phyloP scores from a whole-genome alignment of 1,284 basidiomycete species.

The Cutaneotrichosporon dermatis region DNA sequence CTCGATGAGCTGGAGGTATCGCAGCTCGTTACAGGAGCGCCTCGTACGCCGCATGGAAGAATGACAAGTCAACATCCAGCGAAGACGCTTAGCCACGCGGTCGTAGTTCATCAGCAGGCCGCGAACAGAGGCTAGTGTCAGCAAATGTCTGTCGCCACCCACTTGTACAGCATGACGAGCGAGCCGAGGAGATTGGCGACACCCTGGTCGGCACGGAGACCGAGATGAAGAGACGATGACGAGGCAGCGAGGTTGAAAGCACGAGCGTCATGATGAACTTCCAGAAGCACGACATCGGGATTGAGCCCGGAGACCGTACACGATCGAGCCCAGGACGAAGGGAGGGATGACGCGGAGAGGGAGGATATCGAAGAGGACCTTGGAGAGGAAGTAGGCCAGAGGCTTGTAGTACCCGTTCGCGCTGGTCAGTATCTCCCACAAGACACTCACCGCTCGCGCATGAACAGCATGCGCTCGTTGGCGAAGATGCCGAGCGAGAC shows the following conservation, averaged over 20 bases:
- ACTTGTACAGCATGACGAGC: slow-evolving; percentile 97
- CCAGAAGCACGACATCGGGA: slow-evolving; percentile 85
- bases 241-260: slow-evolving; percentile 88
- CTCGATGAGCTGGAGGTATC: slow-evolving; percentile 88
- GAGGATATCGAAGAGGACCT: slow-evolving; percentile 93
- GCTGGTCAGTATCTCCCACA: slow-evolving; percentile 48
- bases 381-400: slow-evolving; percentile 90
- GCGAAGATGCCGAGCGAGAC: slow-evolving; percentile 89
- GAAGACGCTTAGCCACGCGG: slow-evolving; percentile 65
- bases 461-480: slow-evolving; percentile 89
- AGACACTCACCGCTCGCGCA: slow-evolving; percentile 74
- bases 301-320: slow-evolving; percentile 93
- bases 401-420: slow-evolving; percentile 96
- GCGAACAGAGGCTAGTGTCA: slow-evolving; percentile 72
- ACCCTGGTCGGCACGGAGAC: slow-evolving; percentile 79
- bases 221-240: slow-evolving; percentile 82
- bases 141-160: slow-evolving; percentile 43
- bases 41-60: slow-evolving; percentile 99
- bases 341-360: slow-evolving; percentile 91
- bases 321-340: slow-evolving; percentile 87
- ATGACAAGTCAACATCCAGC: slow-evolving; percentile 88
- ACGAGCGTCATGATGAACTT: slow-evolving; percentile 94
- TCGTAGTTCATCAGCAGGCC: slow-evolving; percentile 92
- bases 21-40: slow-evolving; percentile 90
- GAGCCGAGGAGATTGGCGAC: slow-evolving; percentile 91